Evolutionary conservation across 164 flowering plant genomes (phyloP), one percentile per base, ranked within the genome.

Genomic region (Tetracentron sinense): DNA sequence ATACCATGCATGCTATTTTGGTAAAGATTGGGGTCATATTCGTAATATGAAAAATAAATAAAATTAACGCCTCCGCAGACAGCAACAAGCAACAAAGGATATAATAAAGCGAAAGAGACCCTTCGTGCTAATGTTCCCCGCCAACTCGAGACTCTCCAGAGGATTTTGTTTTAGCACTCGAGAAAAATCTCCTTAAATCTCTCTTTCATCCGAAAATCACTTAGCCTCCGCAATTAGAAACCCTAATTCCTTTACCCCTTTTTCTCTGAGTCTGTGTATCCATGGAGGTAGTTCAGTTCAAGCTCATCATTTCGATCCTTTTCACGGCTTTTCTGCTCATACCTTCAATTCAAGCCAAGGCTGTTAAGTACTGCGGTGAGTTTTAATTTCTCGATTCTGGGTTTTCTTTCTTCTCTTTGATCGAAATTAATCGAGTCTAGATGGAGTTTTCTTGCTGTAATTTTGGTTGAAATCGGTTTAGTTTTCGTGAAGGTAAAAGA

Each of bases 301-400:
- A 69, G 63, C 21, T 67, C 20, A 20, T 63, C 30, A 58, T 26
- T 7, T n/a, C 69, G 1, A 48, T 78, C 27, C 21, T 75, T 22
- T 25, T 82, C 11, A 25, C 69, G 27, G 66, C 70, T 30, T 68
- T 50, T 44, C 64, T 73, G 42, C 38, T 71, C 33, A 25, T 61
- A 1, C 64, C 76, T 29, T 66, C 58, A 16, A 58, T 71, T 53
- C 66, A 58, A 10, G 85, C 83, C 60, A 61, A 25, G 52, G 63
- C 72, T 27, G 65, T 81, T 56, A 10, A 55, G 4, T 81, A 81
- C 66, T 83, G 87, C 74, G 77, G 87, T 81, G 16, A 63, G 76
- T 72, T n/a, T n/a, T n/a, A n/a, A n/a, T n/a, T 55, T 26, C 64
- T 30, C 28, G 3, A 53, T 15, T 61, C 46, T 26, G 25, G 30